phyloP scores from a whole-genome alignment of 2,329 filamentous ascomycete genomes.

The Fusarium odoratissimum region DNA sequence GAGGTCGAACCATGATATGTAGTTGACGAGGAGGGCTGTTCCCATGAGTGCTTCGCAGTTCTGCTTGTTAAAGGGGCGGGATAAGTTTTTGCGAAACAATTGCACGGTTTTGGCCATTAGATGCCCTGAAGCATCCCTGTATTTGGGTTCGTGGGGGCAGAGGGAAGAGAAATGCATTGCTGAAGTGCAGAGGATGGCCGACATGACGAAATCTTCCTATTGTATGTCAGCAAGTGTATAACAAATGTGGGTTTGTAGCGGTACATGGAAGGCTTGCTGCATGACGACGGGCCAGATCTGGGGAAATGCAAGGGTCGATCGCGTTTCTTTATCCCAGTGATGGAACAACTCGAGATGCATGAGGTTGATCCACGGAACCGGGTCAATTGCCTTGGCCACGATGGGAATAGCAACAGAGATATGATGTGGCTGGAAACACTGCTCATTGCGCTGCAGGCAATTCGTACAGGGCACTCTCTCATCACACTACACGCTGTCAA shows the following conservation, averaged over 20 bases:
- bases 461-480: not conserved
- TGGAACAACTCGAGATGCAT: not conserved
- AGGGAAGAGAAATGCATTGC: not conserved
- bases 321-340: not conserved
- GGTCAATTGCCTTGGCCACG: not conserved
- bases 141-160: not conserved
- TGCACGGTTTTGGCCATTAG: not conserved
- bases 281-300: not conserved
- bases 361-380: not conserved
- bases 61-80: not conserved
- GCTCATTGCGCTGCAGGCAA: not conserved
- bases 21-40: not conserved
- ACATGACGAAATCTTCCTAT: not conserved
- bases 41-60: not conserved
- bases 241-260: not conserved
- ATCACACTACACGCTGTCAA: not conserved
- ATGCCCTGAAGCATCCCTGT: not conserved
- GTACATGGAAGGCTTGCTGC: not conserved
- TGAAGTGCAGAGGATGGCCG: not conserved
- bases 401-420: not conserved
- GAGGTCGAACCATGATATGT: not conserved
- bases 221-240: rapidly evolving
- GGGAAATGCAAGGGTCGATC: not conserved
- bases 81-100: not conserved
- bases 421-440: not conserved